Evolutionary conservation across 2,329 filamentous ascomycete species (phyloP).

Genomic region (Incumbomyces lentus): DNA sequence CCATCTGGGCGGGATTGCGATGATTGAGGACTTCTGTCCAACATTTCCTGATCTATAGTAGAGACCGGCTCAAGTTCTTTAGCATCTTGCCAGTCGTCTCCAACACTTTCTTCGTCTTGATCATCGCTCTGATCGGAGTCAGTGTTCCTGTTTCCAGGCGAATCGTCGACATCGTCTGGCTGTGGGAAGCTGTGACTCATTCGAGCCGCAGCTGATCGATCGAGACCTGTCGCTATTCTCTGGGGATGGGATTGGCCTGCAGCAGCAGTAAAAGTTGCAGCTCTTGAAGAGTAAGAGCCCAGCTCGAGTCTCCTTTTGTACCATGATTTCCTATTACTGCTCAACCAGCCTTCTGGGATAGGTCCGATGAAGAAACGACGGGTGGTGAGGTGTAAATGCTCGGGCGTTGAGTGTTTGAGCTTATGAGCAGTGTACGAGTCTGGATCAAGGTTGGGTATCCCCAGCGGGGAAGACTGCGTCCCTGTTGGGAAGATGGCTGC

Average conservation of each 20-base stretch:
- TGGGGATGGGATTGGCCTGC: slow-evolving; percentile 34
- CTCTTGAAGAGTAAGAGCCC: slow-evolving; percentile 36
- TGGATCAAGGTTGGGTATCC: slow-evolving; percentile 30
- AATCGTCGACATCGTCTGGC: slow-evolving; percentile 24
- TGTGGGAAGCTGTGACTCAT: slow-evolving; percentile 26
- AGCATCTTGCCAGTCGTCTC: slow-evolving; percentile 2
- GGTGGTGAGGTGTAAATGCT: slow-evolving; percentile 52
- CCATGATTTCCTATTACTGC: slow-evolving; percentile 53
- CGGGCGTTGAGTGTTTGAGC: slow-evolving; percentile 50
- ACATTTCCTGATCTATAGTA: slow-evolving; percentile 15
- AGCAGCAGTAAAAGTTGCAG: slow-evolving; percentile 44
- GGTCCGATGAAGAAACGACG: slow-evolving; percentile 56
- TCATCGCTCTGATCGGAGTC: slow-evolving; percentile 12
- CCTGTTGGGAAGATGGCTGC: slow-evolving; percentile 7
- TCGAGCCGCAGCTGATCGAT: slow-evolving; percentile 22
- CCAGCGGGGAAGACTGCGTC: slow-evolving; percentile 10
- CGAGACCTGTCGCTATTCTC: slow-evolving; percentile 23
- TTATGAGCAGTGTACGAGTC: slow-evolving; percentile 46
- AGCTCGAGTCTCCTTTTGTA: slow-evolving; percentile 40
- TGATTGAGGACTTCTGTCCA: slow-evolving; percentile 1
- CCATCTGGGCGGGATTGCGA: not conserved
- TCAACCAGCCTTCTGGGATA: slow-evolving; percentile 55
- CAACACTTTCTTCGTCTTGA: slow-evolving; percentile 9
- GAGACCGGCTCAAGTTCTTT: slow-evolving; percentile 17
- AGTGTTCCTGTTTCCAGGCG: slow-evolving; percentile 9